phyloP scores from a whole-genome alignment of 257 asterid genomes.

The Prunella vulgaris region DNA sequence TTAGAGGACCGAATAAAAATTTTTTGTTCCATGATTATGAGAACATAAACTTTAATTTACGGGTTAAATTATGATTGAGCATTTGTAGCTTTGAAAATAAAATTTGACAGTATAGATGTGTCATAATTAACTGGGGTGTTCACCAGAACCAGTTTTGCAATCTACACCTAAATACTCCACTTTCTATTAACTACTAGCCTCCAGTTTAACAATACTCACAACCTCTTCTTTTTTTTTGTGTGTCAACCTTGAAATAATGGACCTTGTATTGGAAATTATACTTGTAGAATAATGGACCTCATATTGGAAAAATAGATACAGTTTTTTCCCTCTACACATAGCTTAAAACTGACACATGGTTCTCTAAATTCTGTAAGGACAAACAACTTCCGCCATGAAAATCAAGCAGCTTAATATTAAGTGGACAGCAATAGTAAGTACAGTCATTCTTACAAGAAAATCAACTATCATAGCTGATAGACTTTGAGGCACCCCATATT shows the following conservation, averaged over 20 bases:
- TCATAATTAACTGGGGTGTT: neutral
- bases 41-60: neutral
- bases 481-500: neutral
- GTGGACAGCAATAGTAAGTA: neutral
- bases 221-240: neutral
- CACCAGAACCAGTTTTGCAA: neutral
- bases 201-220: neutral
- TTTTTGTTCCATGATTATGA: slow-evolving; percentile 10
- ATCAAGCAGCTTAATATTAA: neutral
- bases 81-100: neutral
- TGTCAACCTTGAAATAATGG: neutral
- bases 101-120: neutral
- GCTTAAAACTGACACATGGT: neutral
- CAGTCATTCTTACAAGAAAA: neutral
- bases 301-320: neutral
- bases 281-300: neutral
- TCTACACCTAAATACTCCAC: neutral
- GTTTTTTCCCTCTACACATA: too few relatives aligned
- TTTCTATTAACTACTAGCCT: neutral
- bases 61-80: neutral
- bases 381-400: neutral
- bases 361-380: neutral
- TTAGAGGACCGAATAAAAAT: neutral
- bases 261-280: too few relatives aligned
- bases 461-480: neutral